Base-by-base conservation (phyloP, 2,329 filamentous ascomycete genomes). In the Aspergillus sp. region DNA sequence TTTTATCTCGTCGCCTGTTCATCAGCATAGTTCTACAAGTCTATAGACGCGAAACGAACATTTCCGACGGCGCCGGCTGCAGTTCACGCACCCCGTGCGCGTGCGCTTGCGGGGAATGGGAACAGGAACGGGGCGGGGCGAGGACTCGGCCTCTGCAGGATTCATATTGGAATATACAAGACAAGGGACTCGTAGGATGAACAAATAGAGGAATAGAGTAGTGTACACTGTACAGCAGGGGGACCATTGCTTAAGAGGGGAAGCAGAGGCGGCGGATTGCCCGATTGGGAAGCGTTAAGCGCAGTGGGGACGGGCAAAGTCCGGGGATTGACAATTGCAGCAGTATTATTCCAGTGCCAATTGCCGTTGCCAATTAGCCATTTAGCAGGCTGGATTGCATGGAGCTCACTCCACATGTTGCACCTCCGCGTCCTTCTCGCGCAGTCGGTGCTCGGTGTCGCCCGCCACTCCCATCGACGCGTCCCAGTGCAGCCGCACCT, bases 21-120 rank as follows among this genome's bases (percentile, higher is more conserved):
- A 51, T 58, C 12, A 51, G 26, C 49, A 48, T 52, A 17, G 9
- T 2, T 11, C 12, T 39, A 48, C 22, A 30, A 22, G 17, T 2
- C 18, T 22, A 44, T 20, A 15, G 6, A 17, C 7, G 13, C 11
- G 24, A 12, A 22, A 51, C 57, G 44, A 48, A 68, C 70, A 73
- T 67, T 73, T 73, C 50, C 69, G 64, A 20, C 68, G 62, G 18
- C 68, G 62, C 18, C 67, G 70, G 61, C 69, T 68, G 62, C 70
- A 73, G 53, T 68, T 69, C 24, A 70, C 50, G 59, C 69, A 74
- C 1, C 71, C 71, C 3, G 65, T 70, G 50, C 70, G 62, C 4
- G 69, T 72, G 26, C 70, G 64, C 39, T 65, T 68, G 51, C 62
- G 57, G 22, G 59, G 59, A n/a, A 42, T 24, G 17, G 44, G 48